phyloP scores from a whole-genome alignment of 75 land plant genomes.

The Gnetum montanum region DNA sequence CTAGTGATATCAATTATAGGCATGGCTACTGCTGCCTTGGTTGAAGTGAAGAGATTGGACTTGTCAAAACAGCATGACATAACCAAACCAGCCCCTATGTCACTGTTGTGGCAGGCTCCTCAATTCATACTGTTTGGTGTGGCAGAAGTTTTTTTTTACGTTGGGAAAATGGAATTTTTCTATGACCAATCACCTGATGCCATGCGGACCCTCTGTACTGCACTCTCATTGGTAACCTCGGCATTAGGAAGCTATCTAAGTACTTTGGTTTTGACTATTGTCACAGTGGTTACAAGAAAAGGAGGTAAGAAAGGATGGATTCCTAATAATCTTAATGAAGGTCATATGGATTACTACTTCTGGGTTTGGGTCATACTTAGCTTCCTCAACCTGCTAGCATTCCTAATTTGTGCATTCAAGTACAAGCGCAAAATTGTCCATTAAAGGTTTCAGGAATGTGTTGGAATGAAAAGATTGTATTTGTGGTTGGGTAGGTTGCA shows the following conservation, averaged over 20 bases:
- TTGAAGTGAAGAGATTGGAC: constrained; percentile 42
- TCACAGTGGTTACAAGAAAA: constrained; percentile 40
- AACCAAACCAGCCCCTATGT: constrained; percentile 32
- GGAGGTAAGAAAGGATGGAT: constrained; percentile 62
- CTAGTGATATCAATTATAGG: constrained; percentile 44
- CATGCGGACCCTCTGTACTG: constrained; percentile 65
- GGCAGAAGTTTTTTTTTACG: constrained; percentile 59
- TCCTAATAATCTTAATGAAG: constrained; percentile 66
- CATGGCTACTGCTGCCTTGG: constrained; percentile 56
- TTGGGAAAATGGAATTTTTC: constrained; percentile 85
- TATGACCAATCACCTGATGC: constrained; percentile 82
- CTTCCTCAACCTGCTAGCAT: constrained; percentile 38
- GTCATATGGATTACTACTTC: constrained; percentile 70
- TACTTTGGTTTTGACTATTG: constrained; percentile 49
- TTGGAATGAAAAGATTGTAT: too few species aligned
- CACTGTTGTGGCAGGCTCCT: constrained; percentile 69
- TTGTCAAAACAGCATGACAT: constrained; percentile 31
- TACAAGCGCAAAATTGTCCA: constrained; percentile 35
- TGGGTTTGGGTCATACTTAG: constrained; percentile 70
- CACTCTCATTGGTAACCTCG: constrained; percentile 36
- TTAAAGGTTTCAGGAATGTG: too few species aligned
- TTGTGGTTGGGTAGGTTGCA: too few species aligned
- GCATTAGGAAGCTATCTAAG: constrained; percentile 59
- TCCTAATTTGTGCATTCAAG: constrained; percentile 32
- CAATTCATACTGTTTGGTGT: constrained; percentile 69